Evolutionary conservation across 73 alveolate species (phyloP).

Genomic region (Symbiodinium natans): DNA sequence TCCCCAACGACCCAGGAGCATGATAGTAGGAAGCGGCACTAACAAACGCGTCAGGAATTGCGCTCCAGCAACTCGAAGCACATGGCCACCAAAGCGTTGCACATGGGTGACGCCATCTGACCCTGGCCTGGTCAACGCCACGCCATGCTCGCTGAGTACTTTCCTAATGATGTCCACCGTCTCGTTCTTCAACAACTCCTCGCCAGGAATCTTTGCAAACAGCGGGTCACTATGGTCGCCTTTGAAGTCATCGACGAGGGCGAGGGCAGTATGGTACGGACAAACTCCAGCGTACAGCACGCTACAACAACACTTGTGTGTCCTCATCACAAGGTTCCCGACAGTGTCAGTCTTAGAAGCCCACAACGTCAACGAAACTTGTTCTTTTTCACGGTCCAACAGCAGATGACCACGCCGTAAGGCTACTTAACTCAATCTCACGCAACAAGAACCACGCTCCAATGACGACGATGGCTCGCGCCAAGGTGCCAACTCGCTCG

Average conservation of each 20-base stretch:
- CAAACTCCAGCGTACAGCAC: background rate
- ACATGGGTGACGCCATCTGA: background rate
- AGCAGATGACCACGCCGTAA: background rate
- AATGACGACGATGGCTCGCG: background rate
- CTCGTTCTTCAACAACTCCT: background rate
- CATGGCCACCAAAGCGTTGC: constrained; percentile 27
- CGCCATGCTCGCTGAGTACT: background rate
- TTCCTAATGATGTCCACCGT: background rate
- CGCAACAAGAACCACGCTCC: background rate
- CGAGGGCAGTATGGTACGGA: background rate
- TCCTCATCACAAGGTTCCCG: background rate
- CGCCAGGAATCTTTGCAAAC: background rate
- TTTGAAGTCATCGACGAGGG: background rate
- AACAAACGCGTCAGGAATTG: background rate
- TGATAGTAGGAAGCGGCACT: background rate
- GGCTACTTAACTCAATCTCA: background rate
- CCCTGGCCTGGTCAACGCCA: background rate
- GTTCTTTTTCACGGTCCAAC: background rate
- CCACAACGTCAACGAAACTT: background rate
- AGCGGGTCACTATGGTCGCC: background rate
- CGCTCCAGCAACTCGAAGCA: background rate
- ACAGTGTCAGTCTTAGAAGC: background rate
- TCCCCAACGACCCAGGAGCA: constrained; percentile 42
- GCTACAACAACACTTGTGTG: background rate
- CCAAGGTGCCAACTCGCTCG: too few species aligned